A percentile compares a stretch with the other conserved stretches of the same genome.
These are phyloP conservation scores for Colletotrichum sp. DNA, from an alignment of 2,329 filamentous ascomycete genomes.

Conservation along the genomic window DNA sequence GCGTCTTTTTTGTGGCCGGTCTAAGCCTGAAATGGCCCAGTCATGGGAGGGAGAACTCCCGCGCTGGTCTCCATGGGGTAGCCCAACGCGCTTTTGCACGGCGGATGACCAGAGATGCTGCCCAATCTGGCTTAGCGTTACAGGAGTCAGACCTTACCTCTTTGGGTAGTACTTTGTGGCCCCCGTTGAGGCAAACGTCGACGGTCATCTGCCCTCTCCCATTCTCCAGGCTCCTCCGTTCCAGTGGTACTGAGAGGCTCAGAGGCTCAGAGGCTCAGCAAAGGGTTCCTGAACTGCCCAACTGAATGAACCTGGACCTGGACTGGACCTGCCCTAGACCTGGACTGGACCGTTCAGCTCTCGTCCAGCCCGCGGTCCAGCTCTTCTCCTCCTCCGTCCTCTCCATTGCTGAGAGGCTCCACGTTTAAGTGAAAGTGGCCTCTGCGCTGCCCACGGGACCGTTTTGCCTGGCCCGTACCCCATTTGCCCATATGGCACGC, in stretches of 20 bases:
- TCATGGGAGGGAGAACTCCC: neutral
- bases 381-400: neutral
- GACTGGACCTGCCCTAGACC: neutral
- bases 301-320: neutral
- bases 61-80: constrained; percentile 2
- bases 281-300: too few species aligned
- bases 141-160: neutral
- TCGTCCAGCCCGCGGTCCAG: constrained; percentile 1
- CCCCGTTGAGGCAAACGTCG: neutral
- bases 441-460: neutral
- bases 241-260: neutral
- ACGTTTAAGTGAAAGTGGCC: neutral
- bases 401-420: neutral
- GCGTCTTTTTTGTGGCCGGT: neutral
- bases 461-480: neutral
- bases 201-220: constrained; percentile 7
- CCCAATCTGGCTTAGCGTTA: neutral
- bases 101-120: constrained; percentile 2
- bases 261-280: neutral
- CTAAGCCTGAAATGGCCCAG: neutral
- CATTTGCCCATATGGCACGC: neutral
- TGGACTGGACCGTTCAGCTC: neutral
- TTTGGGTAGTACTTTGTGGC: neutral
- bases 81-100: neutral
- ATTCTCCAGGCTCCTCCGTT: neutral